Conservation (phyloP, 2,329 filamentous ascomycete species). For the Rutstroemia sp. region DNA sequence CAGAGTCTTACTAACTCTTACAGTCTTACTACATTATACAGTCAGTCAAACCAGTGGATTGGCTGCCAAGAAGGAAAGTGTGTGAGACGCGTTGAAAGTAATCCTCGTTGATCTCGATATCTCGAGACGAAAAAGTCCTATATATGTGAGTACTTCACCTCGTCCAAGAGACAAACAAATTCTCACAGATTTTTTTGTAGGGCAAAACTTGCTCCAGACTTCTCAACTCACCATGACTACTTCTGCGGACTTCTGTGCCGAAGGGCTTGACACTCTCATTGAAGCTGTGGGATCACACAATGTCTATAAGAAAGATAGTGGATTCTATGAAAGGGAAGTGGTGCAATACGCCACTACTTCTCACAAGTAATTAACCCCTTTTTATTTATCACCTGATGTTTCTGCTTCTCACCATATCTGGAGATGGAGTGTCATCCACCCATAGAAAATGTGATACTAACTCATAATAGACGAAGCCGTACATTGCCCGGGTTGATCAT, state of each 20-base stretch:
- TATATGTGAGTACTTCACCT: background rate
- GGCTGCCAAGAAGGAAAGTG: background rate
- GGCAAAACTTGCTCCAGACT: background rate
- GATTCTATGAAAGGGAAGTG: background rate
- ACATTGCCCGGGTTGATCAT: constrained; percentile 35
- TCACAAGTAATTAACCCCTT: background rate
- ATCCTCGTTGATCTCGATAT: background rate
- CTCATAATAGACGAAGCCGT: background rate
- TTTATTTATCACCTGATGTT: background rate
- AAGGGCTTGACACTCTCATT: constrained; percentile 27
- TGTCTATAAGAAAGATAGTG: background rate
- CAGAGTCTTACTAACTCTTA: too few species aligned
- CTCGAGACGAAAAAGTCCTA: background rate
- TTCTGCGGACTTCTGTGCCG: too few species aligned
- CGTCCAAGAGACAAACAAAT: background rate
- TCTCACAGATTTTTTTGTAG: background rate
- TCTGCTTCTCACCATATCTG: background rate
- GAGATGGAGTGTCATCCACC: background rate
- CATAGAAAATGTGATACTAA: background rate
- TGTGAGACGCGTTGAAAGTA: background rate
- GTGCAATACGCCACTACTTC: background rate
- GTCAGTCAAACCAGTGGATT: background rate
- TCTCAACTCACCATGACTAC: background rate
- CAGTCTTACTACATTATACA: too few species aligned
- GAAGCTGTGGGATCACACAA: constrained; percentile 27